phyloP scores from a whole-genome alignment of 148 eudicot species.

The Linanthus parryae region DNA sequence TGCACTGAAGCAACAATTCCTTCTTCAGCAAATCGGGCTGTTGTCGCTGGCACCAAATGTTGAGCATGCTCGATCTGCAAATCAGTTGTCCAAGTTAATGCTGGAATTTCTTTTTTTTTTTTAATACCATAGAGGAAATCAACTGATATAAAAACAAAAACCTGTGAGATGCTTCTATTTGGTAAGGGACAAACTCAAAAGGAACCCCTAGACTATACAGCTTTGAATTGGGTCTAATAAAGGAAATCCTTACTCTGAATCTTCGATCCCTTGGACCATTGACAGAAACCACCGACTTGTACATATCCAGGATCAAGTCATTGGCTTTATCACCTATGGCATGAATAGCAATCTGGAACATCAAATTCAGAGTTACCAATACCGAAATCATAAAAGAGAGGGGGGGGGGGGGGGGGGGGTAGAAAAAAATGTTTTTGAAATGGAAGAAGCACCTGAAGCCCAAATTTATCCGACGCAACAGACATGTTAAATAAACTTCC shows the following conservation, averaged over 20 bases:
- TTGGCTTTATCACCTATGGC: conserved; percentile 95
- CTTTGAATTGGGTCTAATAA: neutral
- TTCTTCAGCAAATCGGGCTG: conserved; percentile 65
- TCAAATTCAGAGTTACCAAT: conserved; percentile 1
- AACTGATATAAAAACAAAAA: neutral
- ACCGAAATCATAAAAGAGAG: too few relatives aligned
- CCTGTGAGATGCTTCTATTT: too few relatives aligned
- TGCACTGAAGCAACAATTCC: conserved; percentile 84
- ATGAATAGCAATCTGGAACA: conserved; percentile 79
- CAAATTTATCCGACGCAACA: conserved; percentile 46
- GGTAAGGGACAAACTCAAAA: too few relatives aligned
- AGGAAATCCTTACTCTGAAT: conserved; percentile 52
- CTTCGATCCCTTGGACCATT: conserved; percentile 82
- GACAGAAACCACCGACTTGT: conserved; percentile 53
- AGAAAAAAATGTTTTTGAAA: conserved; percentile 12
- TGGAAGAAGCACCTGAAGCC: conserved; percentile 84
- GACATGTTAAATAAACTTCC: conserved; percentile 71
- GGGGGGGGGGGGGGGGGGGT: neutral
- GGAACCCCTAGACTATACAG: too few relatives aligned
- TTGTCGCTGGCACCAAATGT: conserved; percentile 71
- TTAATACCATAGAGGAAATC: neutral
- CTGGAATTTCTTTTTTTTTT: too few relatives aligned
- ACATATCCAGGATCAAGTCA: conserved; percentile 78
- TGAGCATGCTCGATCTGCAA: conserved; percentile 98
- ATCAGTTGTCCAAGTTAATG: conserved; percentile 1